Conservation (phyloP, 148 eudicot species). For the Rhododendron ferrugineum region DNA sequence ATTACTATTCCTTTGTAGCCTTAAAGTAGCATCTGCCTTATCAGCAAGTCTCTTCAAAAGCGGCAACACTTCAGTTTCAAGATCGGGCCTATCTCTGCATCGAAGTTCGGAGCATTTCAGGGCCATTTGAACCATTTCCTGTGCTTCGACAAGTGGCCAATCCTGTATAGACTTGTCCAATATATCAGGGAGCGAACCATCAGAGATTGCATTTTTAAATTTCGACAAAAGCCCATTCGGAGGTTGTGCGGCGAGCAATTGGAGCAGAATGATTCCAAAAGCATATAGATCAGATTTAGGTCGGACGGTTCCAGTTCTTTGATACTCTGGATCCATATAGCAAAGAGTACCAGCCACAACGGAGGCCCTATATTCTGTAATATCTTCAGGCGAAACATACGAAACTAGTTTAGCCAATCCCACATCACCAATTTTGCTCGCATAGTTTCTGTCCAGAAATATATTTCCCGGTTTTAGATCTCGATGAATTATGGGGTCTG, state of each 20-base stretch:
- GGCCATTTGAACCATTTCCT: constrained; percentile 54
- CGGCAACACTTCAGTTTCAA: constrained; percentile 63
- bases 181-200: constrained; percentile 40
- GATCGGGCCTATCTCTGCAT: constrained; percentile 87
- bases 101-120: constrained; percentile 60
- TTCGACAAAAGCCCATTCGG: constrained; percentile 57
- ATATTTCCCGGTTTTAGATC: constrained; percentile 78
- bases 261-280: constrained; percentile 67
- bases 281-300: constrained; percentile 80
- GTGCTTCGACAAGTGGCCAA: constrained; percentile 66
- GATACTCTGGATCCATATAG: constrained; percentile 80
- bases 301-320: constrained; percentile 70
- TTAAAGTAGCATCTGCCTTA: constrained; percentile 48
- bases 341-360: constrained; percentile 52
- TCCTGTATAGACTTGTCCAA: constrained; percentile 52
- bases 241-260: constrained; percentile 47
- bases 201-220: constrained; percentile 48
- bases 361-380: constrained; percentile 58
- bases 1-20: constrained; percentile 23
- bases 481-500: constrained; percentile 60
- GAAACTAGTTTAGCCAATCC: constrained; percentile 64
- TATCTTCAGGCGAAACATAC: constrained; percentile 43
- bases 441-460: constrained; percentile 45
- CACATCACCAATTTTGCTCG: constrained; percentile 65
- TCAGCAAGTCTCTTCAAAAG: constrained; percentile 63